These are phyloP conservation scores for Skeletonema tropicum DNA, from an alignment of 108 stramenopile genomes.

Conservation along the genomic window DNA sequence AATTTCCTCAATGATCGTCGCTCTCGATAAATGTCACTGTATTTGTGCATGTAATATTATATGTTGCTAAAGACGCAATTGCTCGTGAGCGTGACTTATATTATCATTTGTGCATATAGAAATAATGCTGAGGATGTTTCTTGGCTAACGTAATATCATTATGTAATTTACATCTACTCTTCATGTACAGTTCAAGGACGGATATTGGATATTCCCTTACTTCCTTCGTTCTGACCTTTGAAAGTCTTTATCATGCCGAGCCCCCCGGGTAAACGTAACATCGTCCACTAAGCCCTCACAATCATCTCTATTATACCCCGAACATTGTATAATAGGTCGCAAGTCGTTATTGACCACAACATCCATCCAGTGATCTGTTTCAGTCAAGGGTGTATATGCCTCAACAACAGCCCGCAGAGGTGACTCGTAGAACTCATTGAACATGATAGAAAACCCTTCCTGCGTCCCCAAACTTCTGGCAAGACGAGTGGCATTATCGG, in stretches of 20 bases:
- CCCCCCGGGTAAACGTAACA: not conserved
- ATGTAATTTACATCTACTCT: not conserved
- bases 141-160: too few species aligned
- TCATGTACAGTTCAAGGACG: not conserved
- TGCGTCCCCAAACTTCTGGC: not conserved
- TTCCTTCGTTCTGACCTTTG: not conserved
- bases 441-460: not conserved
- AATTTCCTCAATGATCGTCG: not conserved
- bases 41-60: too few species aligned
- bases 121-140: too few species aligned
- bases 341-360: not conserved
- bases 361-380: not conserved
- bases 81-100: too few species aligned
- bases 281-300: conserved; percentile 1
- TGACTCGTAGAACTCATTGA: not conserved
- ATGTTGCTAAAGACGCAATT: too few species aligned
- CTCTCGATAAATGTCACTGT: too few species aligned
- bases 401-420: not conserved
- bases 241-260: not conserved
- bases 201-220: not conserved
- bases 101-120: too few species aligned
- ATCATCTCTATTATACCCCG: not conserved
- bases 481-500: not conserved
- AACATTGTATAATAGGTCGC: conserved; percentile 4
- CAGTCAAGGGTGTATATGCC: not conserved